These are phyloP conservation scores for Tolypocladium tundrense DNA, from an alignment of 2,329 filamentous ascomycete species.

Conservation along the genomic window DNA sequence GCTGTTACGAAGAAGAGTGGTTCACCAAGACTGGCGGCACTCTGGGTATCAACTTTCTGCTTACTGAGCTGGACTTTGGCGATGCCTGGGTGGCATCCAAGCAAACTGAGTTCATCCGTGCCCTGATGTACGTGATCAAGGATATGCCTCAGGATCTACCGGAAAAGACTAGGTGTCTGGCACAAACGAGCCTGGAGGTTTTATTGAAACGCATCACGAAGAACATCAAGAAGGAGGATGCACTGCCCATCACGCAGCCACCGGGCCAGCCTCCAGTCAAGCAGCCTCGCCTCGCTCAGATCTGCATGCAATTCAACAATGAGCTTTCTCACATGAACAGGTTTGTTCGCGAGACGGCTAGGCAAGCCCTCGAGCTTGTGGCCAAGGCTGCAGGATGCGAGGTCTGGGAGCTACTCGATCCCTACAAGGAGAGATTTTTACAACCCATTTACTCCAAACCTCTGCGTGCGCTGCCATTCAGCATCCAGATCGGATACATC, in stretches of 20 bases:
- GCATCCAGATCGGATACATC: constrained; percentile 95
- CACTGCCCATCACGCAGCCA: constrained; percentile 24
- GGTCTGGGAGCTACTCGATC: constrained; percentile 79
- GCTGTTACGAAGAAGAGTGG: constrained; percentile 97
- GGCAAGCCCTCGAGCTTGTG: constrained; percentile 69
- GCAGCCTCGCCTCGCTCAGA: constrained; percentile 54
- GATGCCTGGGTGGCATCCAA: constrained; percentile 73
- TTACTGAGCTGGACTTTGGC: constrained; percentile 75
- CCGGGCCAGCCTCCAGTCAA: constrained; percentile 35
- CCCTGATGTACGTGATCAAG: constrained; percentile 96
- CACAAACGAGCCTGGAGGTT: constrained; percentile 72
- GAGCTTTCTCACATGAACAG: constrained; percentile 95
- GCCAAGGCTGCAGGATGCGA: constrained; percentile 68
- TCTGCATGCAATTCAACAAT: constrained; percentile 76
- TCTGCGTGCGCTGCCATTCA: constrained; percentile 80
- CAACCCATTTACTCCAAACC: constrained; percentile 93
- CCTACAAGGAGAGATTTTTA: constrained; percentile 83
- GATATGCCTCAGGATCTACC: constrained; percentile 94
- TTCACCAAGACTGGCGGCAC: constrained; percentile 93
- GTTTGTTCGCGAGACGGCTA: constrained; percentile 81
- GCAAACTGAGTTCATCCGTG: constrained; percentile 79
- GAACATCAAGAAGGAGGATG: constrained; percentile 68
- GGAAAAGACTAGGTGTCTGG: constrained; percentile 74
- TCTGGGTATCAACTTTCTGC: constrained; percentile 77
- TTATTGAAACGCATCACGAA: constrained; percentile 72